Percentiles rank a stretch among this genome's conserved stretches.
phyloP scores from a whole-genome alignment of 345 rosid genomes.

The Noccaea bulbosa region DNA sequence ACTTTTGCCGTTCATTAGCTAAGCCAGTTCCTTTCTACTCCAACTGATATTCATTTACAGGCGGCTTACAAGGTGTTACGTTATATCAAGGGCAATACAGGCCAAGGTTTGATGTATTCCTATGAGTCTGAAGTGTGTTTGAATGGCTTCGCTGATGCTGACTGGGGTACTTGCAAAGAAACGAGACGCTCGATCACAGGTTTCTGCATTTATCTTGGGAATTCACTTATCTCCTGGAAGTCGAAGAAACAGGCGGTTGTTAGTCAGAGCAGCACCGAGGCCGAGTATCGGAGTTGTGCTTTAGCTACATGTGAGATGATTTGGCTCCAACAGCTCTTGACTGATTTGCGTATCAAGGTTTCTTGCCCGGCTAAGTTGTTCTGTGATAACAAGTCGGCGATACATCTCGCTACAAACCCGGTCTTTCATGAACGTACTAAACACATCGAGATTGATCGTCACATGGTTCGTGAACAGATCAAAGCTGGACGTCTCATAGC shows the following conservation, averaged over 20 bases:
- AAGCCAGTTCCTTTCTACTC: neutral
- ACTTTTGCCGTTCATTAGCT: neutral
- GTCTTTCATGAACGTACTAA: neutral
- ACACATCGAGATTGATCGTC: neutral
- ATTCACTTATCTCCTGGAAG: neutral
- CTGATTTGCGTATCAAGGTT: rapidly evolving
- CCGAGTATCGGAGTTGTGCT: neutral
- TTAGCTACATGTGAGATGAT: neutral
- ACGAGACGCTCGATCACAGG: neutral
- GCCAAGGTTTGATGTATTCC: neutral
- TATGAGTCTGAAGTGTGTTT: neutral
- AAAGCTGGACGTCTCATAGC: no score
- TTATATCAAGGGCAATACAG: neutral
- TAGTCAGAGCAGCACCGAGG: neutral
- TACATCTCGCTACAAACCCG: neutral
- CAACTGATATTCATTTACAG: neutral
- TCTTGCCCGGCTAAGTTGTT: neutral
- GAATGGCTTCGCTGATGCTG: neutral
- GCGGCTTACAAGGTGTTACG: neutral
- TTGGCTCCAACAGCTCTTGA: neutral
- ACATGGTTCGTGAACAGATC: rapidly evolving
- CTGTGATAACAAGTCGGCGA: neutral
- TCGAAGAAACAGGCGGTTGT: neutral
- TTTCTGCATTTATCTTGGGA: neutral
- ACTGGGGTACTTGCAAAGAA: neutral